Evolutionary conservation across 768 basidiomycete species (phyloP), one percentile per base, ranked within the genome.

Genomic region (Mycena rebaudengoi): DNA sequence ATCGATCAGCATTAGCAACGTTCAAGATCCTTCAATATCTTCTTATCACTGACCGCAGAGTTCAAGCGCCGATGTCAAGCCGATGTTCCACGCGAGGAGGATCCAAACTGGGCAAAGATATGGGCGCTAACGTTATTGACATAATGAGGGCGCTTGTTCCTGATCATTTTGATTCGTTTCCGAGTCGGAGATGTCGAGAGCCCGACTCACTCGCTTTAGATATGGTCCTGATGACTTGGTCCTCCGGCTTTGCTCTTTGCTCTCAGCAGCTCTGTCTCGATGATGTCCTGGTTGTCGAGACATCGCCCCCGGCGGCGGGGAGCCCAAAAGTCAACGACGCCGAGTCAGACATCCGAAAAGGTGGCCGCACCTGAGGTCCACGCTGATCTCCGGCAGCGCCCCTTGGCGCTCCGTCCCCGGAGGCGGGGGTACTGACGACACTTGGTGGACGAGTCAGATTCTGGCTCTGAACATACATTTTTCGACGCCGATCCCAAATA

Each of bases 391-490:
- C 33, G 54, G n/a, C 40, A 50, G 59, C 46, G 53, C 18, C 54
- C 54, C 14, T 7, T 45, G 25, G 35, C 26, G 39, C 54, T 64
- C 40, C 51, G 58, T 18, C 29, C 54, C 11, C n/a, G 30, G 16
- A 46, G 53, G 32, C 58, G 62, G 40, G 14, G 58, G 56, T 53
- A 68, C 66, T 25, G 59, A 68, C 51, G 43, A 43, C 14, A 68
- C 66, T 54, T 68, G 30, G 66, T 68, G 12, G 59, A 68, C 44
- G 51, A 28, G 11, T 52, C 51, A 21, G 66, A 66, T 50, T 64
- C 66, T n/a, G 58, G 44, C 46, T 64, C 59, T 14, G 62, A 51
- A 29, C n/a, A 57, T 1, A 52, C 59, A 26, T 64, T 61, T 43
- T 57, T 60, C 59, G 62, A 57, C 45, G 8, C 58, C 64, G 58